A percentile compares a stretch with the other conserved stretches of the same genome.
phyloP scores from a whole-genome alignment of 331 rosid genomes.

The Cydonia oblonga region DNA sequence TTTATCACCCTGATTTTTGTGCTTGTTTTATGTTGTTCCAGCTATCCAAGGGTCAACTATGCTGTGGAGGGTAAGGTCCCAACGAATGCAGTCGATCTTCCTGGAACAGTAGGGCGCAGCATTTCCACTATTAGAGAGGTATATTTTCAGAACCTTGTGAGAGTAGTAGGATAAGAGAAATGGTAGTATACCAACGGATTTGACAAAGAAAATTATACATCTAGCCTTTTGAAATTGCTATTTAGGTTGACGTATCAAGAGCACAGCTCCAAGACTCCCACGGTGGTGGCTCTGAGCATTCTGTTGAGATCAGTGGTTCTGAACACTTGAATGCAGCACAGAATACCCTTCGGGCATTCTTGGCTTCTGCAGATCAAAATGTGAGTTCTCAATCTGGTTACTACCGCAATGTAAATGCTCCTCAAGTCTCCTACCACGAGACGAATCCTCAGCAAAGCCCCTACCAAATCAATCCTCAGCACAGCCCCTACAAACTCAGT shows the following conservation, averaged over 20 bases:
- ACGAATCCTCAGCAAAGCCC: conserved; percentile 2
- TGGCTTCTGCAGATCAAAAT: conserved; percentile 14
- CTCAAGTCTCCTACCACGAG: conserved; percentile 4
- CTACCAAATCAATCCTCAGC: background rate
- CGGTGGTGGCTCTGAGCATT: background rate
- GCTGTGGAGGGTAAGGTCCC: conserved; percentile 12
- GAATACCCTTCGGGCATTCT: conserved; percentile 9
- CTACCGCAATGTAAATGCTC: conserved; percentile 5
- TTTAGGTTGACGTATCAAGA: conserved; percentile 18
- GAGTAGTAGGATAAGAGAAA: background rate
- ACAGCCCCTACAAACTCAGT: conserved; percentile 4
- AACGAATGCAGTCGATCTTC: conserved; percentile 8
- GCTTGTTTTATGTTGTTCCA: conserved; percentile 1
- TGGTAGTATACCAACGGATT: background rate
- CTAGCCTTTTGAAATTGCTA: background rate
- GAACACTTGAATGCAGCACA: conserved; percentile 12
- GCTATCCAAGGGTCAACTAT: conserved; percentile 11
- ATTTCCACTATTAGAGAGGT: conserved; percentile 22
- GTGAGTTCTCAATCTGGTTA: background rate
- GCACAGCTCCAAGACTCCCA: conserved; percentile 13
- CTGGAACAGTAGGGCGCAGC: conserved; percentile 4
- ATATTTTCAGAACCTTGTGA: background rate
- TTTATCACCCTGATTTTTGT: background rate
- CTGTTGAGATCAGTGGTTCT: conserved; percentile 11
- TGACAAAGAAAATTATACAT: background rate